Conservation (phyloP, 163 green algal species). For the Coccomyxa subellipsoidea region DNA sequence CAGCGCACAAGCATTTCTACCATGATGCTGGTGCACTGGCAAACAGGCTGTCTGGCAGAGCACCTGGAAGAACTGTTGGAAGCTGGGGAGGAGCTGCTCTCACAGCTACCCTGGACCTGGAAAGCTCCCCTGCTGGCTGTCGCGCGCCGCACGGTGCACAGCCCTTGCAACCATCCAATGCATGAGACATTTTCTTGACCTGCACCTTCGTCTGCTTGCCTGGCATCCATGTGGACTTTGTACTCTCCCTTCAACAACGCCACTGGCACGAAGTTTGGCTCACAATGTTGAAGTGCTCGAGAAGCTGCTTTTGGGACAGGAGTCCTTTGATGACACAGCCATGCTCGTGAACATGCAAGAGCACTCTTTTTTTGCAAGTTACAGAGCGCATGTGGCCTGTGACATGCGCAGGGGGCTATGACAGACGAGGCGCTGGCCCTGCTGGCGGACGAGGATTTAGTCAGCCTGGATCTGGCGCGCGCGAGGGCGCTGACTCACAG, state of each 20-base stretch:
- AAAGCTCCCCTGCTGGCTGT: not conserved
- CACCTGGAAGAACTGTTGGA: not conserved
- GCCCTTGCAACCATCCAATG: not conserved
- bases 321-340: too few species aligned
- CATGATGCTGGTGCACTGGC: too few species aligned
- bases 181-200: not conserved
- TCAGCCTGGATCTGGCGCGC: not conserved
- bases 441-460: not conserved
- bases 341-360: too few species aligned
- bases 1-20: too few species aligned
- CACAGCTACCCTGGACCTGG: not conserved
- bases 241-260: too few species aligned
- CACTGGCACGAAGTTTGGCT: too few species aligned
- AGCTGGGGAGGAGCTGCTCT: not conserved
- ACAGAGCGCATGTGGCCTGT: not conserved
- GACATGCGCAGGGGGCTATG: not conserved
- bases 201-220: too few species aligned
- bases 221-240: too few species aligned
- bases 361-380: too few species aligned
- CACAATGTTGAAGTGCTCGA: too few species aligned
- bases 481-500: not conserved
- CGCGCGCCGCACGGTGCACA: not conserved
- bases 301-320: too few species aligned
- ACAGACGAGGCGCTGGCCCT: not conserved
- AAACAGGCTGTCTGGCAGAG: not conserved